These are phyloP conservation scores for Acmispon strigosus DNA, from an alignment of 306 rosid species.

Conservation along the genomic window DNA sequence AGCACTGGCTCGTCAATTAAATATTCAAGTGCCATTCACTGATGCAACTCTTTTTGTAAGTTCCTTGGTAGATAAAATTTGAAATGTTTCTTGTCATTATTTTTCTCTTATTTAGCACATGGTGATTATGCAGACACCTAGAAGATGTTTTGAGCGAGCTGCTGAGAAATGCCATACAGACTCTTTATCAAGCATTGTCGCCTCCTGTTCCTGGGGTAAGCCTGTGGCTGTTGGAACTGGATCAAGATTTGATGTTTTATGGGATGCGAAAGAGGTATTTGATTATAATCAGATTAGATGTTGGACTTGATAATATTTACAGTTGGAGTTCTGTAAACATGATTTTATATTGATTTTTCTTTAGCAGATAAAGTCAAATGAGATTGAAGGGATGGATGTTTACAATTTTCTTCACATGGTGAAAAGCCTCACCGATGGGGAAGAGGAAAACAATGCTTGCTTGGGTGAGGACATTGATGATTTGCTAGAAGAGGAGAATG, in stretches of 20 bases:
- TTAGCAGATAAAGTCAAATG: constrained; percentile 49
- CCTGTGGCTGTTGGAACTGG: constrained; percentile 94
- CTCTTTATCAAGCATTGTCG: constrained; percentile 76
- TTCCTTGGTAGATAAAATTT: constrained; percentile 15
- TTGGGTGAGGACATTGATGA: constrained; percentile 79
- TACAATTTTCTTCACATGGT: constrained; percentile 69
- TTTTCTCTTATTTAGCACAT: constrained; percentile 4
- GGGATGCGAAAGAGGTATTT: constrained; percentile 70
- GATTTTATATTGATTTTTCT: constrained; percentile 10
- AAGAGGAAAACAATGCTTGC: constrained; percentile 52
- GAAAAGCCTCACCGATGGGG: constrained; percentile 34
- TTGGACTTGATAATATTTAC: constrained; percentile 8
- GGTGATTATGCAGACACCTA: constrained; percentile 63
- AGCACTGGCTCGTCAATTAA: constrained; percentile 62
- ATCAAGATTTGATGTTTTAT: constrained; percentile 71
- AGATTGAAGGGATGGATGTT: constrained; percentile 62
- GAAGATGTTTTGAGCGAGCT: constrained; percentile 84
- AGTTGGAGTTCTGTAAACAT: not conserved
- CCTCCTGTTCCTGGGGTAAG: constrained; percentile 96
- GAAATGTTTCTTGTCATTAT: not conserved
- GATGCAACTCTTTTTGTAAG: constrained; percentile 93
- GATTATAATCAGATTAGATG: not conserved
- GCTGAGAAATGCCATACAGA: constrained; percentile 84
- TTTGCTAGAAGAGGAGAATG: constrained; percentile 46
- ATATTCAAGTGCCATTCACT: constrained; percentile 83